Conservation (phyloP, 768 basidiomycete species). For the Termitomyces sp. region DNA sequence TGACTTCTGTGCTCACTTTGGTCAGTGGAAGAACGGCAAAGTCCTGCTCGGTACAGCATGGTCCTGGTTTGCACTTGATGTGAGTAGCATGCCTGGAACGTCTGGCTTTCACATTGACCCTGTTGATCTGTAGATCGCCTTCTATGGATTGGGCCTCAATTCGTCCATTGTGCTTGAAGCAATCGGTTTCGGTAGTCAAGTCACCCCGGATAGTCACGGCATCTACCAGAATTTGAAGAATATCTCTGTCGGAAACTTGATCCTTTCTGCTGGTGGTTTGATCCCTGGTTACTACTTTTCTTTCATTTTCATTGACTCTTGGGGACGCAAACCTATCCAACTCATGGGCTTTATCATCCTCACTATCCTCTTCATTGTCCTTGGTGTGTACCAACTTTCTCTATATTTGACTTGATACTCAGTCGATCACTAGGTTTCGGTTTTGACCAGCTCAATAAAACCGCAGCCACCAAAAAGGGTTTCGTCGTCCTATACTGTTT, state of each 20-base stretch:
- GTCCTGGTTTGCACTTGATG: slow-evolving; percentile 88
- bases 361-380: slow-evolving; percentile 58
- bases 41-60: slow-evolving; percentile 72
- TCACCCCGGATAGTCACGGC: slow-evolving; percentile 24
- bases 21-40: slow-evolving; percentile 74
- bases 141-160: slow-evolving; percentile 87
- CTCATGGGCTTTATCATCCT: slow-evolving; percentile 70
- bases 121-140: slow-evolving; percentile 54
- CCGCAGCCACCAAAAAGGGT: slow-evolving; percentile 35
- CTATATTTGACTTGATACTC: background rate
- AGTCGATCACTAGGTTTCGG: slow-evolving; percentile 47
- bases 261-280: slow-evolving; percentile 71
- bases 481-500: slow-evolving; percentile 84
- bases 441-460: slow-evolving; percentile 50
- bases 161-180: slow-evolving; percentile 67
- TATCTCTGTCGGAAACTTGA: slow-evolving; percentile 67
- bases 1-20: slow-evolving; percentile 68
- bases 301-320: slow-evolving; percentile 63
- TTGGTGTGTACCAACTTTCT: slow-evolving; percentile 42
- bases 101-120: background rate
- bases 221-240: slow-evolving; percentile 60
- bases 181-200: slow-evolving; percentile 61
- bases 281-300: slow-evolving; percentile 77
- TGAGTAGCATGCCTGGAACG: slow-evolving; percentile 24
- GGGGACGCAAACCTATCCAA: slow-evolving; percentile 83